Evolutionary conservation across 257 asterid species (phyloP).

Genomic region (Osmanthus fragrans): DNA sequence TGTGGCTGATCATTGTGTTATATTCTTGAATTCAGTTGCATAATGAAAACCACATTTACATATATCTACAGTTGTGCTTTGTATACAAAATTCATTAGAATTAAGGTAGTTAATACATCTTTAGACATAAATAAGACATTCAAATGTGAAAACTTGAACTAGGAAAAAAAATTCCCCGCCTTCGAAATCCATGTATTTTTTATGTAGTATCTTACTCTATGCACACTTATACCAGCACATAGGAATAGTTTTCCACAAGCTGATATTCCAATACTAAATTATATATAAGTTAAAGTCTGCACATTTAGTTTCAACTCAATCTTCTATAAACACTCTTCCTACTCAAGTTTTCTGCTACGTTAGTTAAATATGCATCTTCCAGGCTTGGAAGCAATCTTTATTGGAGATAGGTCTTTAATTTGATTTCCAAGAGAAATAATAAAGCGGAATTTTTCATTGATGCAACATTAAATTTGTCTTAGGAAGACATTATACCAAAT

Average conservation of each 20-base stretch:
- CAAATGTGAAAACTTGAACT: background rate
- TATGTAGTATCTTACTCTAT: background rate
- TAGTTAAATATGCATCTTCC: background rate
- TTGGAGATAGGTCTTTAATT: background rate
- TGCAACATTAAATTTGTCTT: background rate
- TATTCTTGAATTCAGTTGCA: background rate
- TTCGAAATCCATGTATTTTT: background rate
- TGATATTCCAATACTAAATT: background rate
- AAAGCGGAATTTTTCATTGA: background rate
- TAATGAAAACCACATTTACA: background rate
- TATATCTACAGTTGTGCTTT: background rate
- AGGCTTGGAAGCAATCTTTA: background rate
- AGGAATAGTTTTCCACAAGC: background rate
- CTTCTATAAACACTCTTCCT: background rate
- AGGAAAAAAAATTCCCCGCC: background rate
- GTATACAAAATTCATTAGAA: background rate
- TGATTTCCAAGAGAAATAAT: background rate
- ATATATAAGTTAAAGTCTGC: background rate
- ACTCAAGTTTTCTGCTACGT: background rate
- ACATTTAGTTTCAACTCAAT: background rate
- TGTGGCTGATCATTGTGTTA: constrained; percentile 5
- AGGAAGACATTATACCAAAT: background rate
- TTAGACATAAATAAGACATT: no score
- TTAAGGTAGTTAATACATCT: background rate
- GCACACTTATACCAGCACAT: background rate